Base-by-base conservation (phyloP, 169 alveolate species). In the Plasmodium yoelii region DNA sequence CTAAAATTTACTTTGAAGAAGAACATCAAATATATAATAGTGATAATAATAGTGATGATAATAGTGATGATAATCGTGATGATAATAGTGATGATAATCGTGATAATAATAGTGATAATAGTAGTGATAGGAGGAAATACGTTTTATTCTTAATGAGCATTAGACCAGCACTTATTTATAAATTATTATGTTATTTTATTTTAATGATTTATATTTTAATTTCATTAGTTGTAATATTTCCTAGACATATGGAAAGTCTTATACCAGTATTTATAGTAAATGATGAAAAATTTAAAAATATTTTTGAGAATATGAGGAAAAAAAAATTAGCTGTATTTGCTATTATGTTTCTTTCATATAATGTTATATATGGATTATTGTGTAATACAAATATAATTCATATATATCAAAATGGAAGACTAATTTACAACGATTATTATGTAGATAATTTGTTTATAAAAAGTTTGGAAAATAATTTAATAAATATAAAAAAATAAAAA, bases 311-410 rank as follows among this genome's bases (percentile, higher is more conserved):
- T 46, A 61, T 75, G 74, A 64, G 73, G 44, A 64, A 75, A 42
- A 75, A 75, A 24, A 75, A 75, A 47, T 42, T 75, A 2, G 13
- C 22, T 15, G 67, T 46, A 49, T 42, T 61, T 61, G 75, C 69
- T 18, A 18, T 49, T 56, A 75, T 75, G 88, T 28, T 75, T 39
- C 49, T 75, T 61, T 61, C 88, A 0, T 75, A 61, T 46, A 75
- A 75, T 55, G 51, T 75, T 34, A 75, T 75, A 61, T 63, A 75
- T 64, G 73, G 75, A 8, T 61, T 75, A 42, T 46, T 75, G 46
- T 75, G 88, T 56, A 75, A 63, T 28, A 75, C 88, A n/a, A 63
- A 39, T 49, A 65, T 26, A 55, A 75, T 75, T 63, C 88, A 75
- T 75, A 57, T 75, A 68, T 75, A 75, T 42, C 88, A 75, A 47